Evolutionary conservation across 2,329 filamentous ascomycete species (phyloP), one percentile per base, ranked within the genome.

Genomic region (Lecanicillium sp.): DNA sequence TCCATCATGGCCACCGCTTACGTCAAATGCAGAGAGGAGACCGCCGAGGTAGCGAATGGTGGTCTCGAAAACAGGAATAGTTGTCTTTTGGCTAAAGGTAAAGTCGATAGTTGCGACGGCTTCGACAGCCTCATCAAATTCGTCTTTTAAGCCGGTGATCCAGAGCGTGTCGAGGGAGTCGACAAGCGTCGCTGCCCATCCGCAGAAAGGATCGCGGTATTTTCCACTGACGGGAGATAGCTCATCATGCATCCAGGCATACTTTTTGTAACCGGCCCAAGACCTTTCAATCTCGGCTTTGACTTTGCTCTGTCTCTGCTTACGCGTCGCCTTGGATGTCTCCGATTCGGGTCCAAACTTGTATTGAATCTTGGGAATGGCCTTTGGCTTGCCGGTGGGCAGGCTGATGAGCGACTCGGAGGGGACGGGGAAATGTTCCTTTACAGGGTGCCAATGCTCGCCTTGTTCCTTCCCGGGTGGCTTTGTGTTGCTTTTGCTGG

Each of bases 21-120:
- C 71, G 62, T 96, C 90, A 56, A 90, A 95, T 6, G 89, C 89
- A 29, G 80, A 80, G 30, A 95, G 55, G 31, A 96, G 65, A 2
- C 90, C 90, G 22, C 90, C 90, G 4, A 96, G 70, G 51, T 95
- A 95, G 37, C 90, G 78, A 53, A 96, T 95, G 9, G 81, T 85
- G 1, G 88, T 94, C 61, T 95, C 89, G 50, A 95, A 95, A 7
- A 94, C 71, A n/a, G 87, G 88, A 33, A 95, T 92, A 4, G 32
- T 20, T 5, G 34, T 84, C 75, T 28, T 62, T 56, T 35, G 80
- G 69, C 12, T 60, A 55, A 75, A 83, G 3, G 85, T 92, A 51
- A 95, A 95, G 59, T 95, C 87, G 42, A 95, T 90, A 5, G 74
- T 60, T 41, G 70, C 70, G 16, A 89, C 77, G 4, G 73, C 78